Conservation (phyloP, 2,329 filamentous ascomycete genomes). For the Erysiphe pulchra region DNA sequence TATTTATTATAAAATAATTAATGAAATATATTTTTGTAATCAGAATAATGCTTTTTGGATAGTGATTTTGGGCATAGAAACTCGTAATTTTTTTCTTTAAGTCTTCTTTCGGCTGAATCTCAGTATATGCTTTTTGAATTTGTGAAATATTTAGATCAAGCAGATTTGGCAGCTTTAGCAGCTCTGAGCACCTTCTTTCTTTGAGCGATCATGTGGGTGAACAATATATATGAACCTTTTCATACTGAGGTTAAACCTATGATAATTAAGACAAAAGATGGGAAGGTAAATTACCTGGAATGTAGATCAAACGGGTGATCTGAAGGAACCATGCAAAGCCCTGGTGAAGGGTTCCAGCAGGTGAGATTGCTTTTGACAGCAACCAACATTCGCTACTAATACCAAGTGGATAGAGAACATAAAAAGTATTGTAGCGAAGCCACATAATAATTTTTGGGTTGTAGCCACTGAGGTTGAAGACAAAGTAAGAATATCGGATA, state of each 20-base stretch:
- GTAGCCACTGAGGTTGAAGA: slow-evolving; percentile 36
- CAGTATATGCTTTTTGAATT: no score
- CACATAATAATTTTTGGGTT: slow-evolving; percentile 46
- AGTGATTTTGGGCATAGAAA: no score
- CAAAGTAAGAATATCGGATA: slow-evolving; percentile 81
- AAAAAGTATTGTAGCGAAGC: slow-evolving; percentile 82
- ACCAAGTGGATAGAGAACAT: slow-evolving; percentile 74
- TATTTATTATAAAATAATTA: no score
- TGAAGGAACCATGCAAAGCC: slow-evolving; percentile 33
- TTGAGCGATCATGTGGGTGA: slow-evolving; percentile 88
- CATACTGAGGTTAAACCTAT: slow-evolving; percentile 4
- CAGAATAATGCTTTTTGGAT: no score
- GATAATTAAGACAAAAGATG: background rate
- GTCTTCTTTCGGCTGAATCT: no score
- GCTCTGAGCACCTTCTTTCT: slow-evolving; percentile 43
- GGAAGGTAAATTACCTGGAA: slow-evolving; percentile 38
- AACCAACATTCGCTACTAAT: slow-evolving; percentile 71
- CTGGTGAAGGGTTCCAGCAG: slow-evolving; percentile 24
- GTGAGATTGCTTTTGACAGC: slow-evolving; percentile 42
- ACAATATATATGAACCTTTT: slow-evolving; percentile 46
- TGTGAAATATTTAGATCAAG: no score
- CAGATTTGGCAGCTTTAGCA: background rate
- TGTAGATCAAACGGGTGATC: slow-evolving; percentile 44
- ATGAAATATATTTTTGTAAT: no score
- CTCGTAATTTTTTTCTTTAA: no score